phyloP scores from a whole-genome alignment of 306 rosid species.

The Castanea mollissima region DNA sequence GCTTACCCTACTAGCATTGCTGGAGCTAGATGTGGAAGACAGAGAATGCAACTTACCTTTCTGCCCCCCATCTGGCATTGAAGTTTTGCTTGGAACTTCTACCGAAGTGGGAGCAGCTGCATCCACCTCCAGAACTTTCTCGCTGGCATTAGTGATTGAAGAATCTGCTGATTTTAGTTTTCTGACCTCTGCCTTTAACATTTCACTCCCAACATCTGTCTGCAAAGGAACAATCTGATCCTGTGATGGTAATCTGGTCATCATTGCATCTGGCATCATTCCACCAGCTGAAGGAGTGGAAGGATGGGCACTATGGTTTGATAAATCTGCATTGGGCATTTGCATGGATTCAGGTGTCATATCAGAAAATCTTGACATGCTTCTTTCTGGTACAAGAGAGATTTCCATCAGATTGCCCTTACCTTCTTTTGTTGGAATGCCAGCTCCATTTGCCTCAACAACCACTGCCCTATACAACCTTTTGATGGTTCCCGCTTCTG shows the following conservation, averaged over 20 bases:
- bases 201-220: slow-evolving; percentile 38
- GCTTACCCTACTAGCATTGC: slow-evolving; percentile 42
- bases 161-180: slow-evolving; percentile 33
- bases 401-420: slow-evolving; percentile 70
- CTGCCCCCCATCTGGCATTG: slow-evolving; percentile 37
- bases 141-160: slow-evolving; percentile 26
- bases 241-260: slow-evolving; percentile 37
- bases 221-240: slow-evolving; percentile 50
- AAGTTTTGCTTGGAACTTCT: slow-evolving; percentile 36
- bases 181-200: slow-evolving; percentile 22
- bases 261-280: slow-evolving; percentile 24
- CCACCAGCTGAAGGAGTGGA: slow-evolving; percentile 30
- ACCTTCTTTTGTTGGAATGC: slow-evolving; percentile 44
- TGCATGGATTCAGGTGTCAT: slow-evolving; percentile 31
- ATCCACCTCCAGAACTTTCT: slow-evolving; percentile 33
- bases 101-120: slow-evolving; percentile 34
- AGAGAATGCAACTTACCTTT: slow-evolving; percentile 32
- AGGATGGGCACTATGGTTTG: slow-evolving; percentile 36
- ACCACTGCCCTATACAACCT: slow-evolving; percentile 76
- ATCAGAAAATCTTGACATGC: slow-evolving; percentile 36
- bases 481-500: slow-evolving; percentile 90
- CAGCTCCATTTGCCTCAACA: slow-evolving; percentile 50
- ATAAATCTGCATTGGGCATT: slow-evolving; percentile 22
- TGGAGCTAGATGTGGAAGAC: slow-evolving; percentile 51
- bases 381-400: slow-evolving; percentile 69